These are phyloP conservation scores for Sonneratia caseolaris DNA, from an alignment of 345 rosid species.

Conservation along the genomic window DNA sequence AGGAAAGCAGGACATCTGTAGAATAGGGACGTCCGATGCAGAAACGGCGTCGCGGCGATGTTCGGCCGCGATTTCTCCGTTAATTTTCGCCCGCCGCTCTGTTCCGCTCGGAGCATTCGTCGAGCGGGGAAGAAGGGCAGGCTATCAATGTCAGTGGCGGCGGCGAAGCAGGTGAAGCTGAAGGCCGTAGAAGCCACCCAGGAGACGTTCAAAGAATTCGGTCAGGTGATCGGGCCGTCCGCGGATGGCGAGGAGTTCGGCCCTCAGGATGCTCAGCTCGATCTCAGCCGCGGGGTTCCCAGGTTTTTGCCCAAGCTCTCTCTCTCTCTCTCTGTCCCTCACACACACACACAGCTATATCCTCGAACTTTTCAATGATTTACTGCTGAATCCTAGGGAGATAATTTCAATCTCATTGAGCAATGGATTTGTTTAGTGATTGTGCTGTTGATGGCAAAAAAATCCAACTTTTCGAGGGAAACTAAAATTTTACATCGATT, in stretches of 20 bases:
- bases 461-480: not conserved
- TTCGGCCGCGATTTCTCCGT: not conserved
- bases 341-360: not conserved
- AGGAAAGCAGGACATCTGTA: not conserved
- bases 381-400: not conserved
- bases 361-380: not conserved
- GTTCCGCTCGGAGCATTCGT: not conserved
- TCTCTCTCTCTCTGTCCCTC: not conserved
- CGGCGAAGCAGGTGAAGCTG: slow-evolving; percentile 28
- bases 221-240: slow-evolving; percentile 56
- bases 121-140: slow-evolving; percentile 1
- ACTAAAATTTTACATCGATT: not conserved
- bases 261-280: slow-evolving; percentile 69
- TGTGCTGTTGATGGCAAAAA: not conserved
- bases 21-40: not conserved
- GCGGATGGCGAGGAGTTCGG: slow-evolving; percentile 52
- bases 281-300: slow-evolving; percentile 59
- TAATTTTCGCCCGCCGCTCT: not conserved
- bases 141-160: slow-evolving; percentile 1
- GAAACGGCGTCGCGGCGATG: slow-evolving; percentile 2
- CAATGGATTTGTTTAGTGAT: not conserved
- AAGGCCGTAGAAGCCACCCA: slow-evolving; percentile 55
- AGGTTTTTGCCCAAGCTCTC: slow-evolving; percentile 25
- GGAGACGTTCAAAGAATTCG: slow-evolving; percentile 58
- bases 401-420: not conserved